Conservation (phyloP, 352 stramenopile species). For the Pythium scleroteichum region DNA sequence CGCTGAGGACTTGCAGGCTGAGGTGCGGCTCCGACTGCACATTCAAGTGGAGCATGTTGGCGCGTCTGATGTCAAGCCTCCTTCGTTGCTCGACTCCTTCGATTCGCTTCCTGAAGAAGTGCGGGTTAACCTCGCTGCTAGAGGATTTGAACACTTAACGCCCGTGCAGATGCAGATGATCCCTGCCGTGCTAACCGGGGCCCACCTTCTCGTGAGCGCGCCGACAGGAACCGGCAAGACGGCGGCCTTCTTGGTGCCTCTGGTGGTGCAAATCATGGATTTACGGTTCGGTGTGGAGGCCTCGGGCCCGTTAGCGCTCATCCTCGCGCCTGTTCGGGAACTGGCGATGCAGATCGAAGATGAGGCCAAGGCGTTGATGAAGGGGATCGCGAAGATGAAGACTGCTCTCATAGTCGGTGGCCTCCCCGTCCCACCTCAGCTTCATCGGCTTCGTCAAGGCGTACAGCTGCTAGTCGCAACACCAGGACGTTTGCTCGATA, state of each 20-base stretch:
- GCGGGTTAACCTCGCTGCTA: conserved; percentile 37
- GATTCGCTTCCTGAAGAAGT: conserved; percentile 31
- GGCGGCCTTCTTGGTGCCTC: conserved; percentile 59
- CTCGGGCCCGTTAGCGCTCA: conserved; percentile 32
- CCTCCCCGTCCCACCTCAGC: conserved; percentile 59
- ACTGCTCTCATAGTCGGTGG: conserved; percentile 69
- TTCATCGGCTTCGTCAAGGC: conserved; percentile 57
- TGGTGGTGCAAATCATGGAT: conserved; percentile 41
- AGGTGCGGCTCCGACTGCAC: conserved; percentile 29
- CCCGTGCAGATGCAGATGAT: conserved; percentile 80
- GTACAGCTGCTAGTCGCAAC: conserved; percentile 72
- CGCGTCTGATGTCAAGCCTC: not conserved
- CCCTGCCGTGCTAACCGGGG: conserved; percentile 42
- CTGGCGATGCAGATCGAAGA: conserved; percentile 75
- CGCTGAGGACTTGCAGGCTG: conserved; percentile 15
- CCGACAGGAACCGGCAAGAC: conserved; percentile 79
- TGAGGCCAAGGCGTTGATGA: conserved; percentile 56
- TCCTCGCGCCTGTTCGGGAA: conserved; percentile 70
- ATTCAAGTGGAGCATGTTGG: conserved; percentile 34
- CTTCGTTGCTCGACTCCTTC: conserved; percentile 9
- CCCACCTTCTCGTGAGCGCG: conserved; percentile 58
- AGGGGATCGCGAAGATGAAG: conserved; percentile 58
- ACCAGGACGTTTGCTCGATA: conserved; percentile 60
- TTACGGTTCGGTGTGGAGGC: not conserved
- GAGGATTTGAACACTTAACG: conserved; percentile 45